Base-by-base conservation (phyloP, 495 filamentous ascomycete genomes). In the Ascobolus immersus region DNA sequence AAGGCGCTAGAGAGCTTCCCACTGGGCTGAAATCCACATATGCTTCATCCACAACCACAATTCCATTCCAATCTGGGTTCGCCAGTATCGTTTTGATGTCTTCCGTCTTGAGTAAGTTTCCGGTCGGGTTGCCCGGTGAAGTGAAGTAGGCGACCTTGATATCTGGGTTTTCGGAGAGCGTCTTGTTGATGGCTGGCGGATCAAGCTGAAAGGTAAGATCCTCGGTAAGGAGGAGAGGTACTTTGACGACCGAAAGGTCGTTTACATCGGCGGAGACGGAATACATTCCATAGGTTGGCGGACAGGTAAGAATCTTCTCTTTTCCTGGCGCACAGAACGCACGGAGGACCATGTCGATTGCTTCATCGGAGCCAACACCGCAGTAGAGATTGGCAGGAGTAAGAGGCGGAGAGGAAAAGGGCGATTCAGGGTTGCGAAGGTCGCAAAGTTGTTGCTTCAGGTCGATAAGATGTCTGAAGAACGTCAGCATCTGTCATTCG, bases 281-380 rank as follows among this genome's bases (percentile, higher is more conserved):
- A 56, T 96, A 94, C 86, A 96, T 96, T 45, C 86, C 86, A 55
- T 96, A 96, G 0, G 86, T 96, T 0, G 89, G 86, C 14, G 86
- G 86, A 47, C 81, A 93, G 17, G 77, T 80, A 9, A 96, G 65
- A 50, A 94, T 82, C 42, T 74, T 77, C 54, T 94, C 89, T 33
- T 58, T 60, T 15, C 78, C 77, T 1, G 86, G 86, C 2, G 63
- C 55, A 54, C 86, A 94, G 61, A 96, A 96, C 54, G 73, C 79
- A 32, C 86, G 71, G 21, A 94, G 61, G 10, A 96, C 64, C 4
- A 77, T 76, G 55, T 96, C 86, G 53, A 96, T 92, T 28, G 75
- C 80, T 57, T 96, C 86, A 53, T 96, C 89, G 36, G 73, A 81
- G 40, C 86, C 86, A 32, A 96, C 84, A 40, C 86, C 86, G 32